Conservation (phyloP, 768 basidiomycete species). For the Tremella fuciformis region DNA sequence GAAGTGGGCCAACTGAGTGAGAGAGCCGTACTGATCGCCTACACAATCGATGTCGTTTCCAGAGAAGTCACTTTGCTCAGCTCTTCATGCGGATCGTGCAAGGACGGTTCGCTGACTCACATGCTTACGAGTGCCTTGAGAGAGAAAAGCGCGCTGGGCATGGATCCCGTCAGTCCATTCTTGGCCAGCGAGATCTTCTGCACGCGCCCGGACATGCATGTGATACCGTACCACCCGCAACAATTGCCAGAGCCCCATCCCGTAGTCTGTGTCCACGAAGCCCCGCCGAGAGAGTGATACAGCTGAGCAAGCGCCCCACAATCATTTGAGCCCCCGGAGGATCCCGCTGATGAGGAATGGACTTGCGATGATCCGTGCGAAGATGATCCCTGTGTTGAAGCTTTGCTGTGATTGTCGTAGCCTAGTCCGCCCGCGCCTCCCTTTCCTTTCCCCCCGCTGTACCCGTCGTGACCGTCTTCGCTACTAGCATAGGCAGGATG, state of each 20-base stretch:
- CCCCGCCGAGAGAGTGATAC: neutral
- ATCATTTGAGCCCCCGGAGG: neutral
- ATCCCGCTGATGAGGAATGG: neutral
- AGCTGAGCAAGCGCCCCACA: neutral
- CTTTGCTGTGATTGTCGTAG: neutral
- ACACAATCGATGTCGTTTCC: constrained; percentile 16
- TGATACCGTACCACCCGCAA: constrained; percentile 29
- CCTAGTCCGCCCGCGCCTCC: neutral
- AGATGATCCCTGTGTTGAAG: neutral
- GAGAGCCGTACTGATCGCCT: constrained; percentile 17
- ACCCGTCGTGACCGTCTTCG: neutral
- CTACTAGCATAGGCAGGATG: no score
- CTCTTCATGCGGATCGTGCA: neutral
- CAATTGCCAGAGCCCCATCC: constrained; percentile 21
- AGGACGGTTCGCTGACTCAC: constrained; percentile 11
- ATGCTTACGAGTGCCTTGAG: constrained; percentile 17
- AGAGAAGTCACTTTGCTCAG: constrained; percentile 23
- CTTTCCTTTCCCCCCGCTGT: neutral
- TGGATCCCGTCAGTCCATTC: constrained; percentile 22
- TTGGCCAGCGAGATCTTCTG: constrained; percentile 11
- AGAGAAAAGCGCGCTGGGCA: constrained; percentile 14
- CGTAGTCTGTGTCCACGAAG: neutral
- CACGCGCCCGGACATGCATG: constrained; percentile 20
- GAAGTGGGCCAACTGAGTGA: constrained; percentile 18
- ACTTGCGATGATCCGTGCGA: neutral